Evolutionary conservation across 2,329 filamentous ascomycete species (phyloP).

Genomic region (Dactylellina parvicollis): DNA sequence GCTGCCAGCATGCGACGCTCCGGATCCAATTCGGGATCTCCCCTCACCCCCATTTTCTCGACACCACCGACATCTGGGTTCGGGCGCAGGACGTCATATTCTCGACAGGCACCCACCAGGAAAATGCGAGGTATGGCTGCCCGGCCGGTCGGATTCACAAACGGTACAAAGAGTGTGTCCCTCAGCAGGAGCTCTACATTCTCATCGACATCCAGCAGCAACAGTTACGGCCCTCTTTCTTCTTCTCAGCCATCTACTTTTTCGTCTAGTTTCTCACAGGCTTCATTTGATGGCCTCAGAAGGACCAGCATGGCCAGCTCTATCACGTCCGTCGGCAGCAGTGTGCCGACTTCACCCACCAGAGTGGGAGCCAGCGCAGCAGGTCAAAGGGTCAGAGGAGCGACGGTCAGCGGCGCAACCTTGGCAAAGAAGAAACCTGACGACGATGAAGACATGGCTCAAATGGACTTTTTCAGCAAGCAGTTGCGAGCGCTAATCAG

Average conservation of each 20-base stretch:
- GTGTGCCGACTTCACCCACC: conserved; percentile 25
- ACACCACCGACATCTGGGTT: conserved; percentile 15
- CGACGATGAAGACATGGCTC: conserved; percentile 77
- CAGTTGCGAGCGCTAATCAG: conserved; percentile 86
- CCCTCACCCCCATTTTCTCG: conserved; percentile 26
- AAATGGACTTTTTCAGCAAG: conserved; percentile 81
- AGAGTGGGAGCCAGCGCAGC: conserved; percentile 37
- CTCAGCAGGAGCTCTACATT: conserved; percentile 38
- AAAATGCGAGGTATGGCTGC: conserved; percentile 44
- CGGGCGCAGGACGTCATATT: conserved; percentile 34
- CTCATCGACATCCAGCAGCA: conserved; percentile 18
- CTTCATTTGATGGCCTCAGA: conserved; percentile 28
- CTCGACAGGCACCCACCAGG: conserved; percentile 31
- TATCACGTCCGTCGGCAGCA: conserved; percentile 34
- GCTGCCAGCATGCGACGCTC: conserved; percentile 44
- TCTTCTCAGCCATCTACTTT: conserved; percentile 17
- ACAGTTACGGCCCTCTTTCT: conserved; percentile 10
- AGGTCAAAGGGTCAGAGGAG: conserved; percentile 27
- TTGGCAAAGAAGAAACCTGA: conserved; percentile 33
- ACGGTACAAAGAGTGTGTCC: conserved; percentile 6
- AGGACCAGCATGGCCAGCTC: conserved; percentile 42
- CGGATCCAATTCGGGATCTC: conserved; percentile 37
- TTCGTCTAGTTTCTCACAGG: conserved; percentile 30
- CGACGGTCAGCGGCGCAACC: conserved; percentile 15
- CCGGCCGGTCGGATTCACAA: conserved; percentile 16